A percentile compares a stretch with the other conserved stretches of the same genome.
Conservation (phyloP, 306 rosid species). For the Lathyrus aphaca region DNA sequence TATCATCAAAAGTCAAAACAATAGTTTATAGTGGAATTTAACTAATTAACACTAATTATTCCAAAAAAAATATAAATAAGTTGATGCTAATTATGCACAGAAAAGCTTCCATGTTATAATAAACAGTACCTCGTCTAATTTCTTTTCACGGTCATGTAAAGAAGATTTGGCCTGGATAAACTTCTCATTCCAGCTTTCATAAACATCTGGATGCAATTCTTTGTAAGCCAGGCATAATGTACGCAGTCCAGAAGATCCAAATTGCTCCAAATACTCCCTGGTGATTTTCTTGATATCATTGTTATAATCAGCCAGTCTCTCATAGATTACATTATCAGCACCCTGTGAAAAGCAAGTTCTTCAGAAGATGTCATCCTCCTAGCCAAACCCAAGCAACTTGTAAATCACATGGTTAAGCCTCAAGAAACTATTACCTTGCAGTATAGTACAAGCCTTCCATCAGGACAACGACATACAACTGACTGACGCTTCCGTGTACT, state of each 20-base stretch:
- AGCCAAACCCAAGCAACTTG: constrained; percentile 35
- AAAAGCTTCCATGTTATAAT: constrained; percentile 18
- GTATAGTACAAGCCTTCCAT: constrained; percentile 91
- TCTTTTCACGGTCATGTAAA: constrained; percentile 91
- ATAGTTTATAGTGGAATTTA: constrained; percentile 21
- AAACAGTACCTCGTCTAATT: constrained; percentile 84
- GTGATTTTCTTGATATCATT: constrained; percentile 64
- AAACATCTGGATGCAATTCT: constrained; percentile 70
- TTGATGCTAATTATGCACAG: constrained; percentile 26
- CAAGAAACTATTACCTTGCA: constrained; percentile 78
- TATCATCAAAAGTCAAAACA: constrained; percentile 29
- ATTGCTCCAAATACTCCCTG: constrained; percentile 78
- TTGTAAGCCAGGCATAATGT: constrained; percentile 93
- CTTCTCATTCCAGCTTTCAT: constrained; percentile 96
- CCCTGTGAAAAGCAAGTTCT: constrained; percentile 69
- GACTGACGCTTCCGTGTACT: constrained; percentile 99
- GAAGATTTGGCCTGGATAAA: constrained; percentile 93
- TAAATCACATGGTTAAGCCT: constrained; percentile 32
- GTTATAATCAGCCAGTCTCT: constrained; percentile 69
- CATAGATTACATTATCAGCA: constrained; percentile 88
- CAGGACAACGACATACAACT: constrained; percentile 90
- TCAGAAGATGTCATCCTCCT: constrained; percentile 40
- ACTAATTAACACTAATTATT: constrained; percentile 3
- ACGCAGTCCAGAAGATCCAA: constrained; percentile 89
- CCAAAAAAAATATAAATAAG: constrained; percentile 31